Base-by-base conservation (phyloP, 2,329 filamentous ascomycete genomes). In the Neospermospora avenae region DNA sequence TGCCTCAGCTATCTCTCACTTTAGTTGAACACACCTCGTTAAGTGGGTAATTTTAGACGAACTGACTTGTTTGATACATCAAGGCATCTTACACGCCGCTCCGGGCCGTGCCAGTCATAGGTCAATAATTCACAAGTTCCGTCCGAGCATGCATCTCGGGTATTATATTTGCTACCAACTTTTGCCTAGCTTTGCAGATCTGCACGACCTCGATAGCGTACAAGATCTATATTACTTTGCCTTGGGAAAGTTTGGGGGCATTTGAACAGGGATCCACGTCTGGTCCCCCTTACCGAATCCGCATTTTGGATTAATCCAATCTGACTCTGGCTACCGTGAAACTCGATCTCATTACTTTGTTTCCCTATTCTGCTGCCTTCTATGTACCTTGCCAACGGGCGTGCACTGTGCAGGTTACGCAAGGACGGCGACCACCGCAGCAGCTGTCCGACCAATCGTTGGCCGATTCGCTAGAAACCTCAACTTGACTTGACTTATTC, bases 361-460 rank as follows among this genome's bases (percentile, higher is more conserved):
- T 51, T 37, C 20, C 3, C 4, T 14, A 24, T 45, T n/a, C 34
- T 41, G n/a, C 20, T 54, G 35, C 20, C 35, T 54, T 54, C 22
- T n/a, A 39, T 54, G 51, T 54, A 41, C 35, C 13, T 54, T 41
- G 51, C 35, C 51, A 54, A 54, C 51, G 51, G 51, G 20, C 24
- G 37, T 31, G 24, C 22, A 28, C 20, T 41, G 37, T 25, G 22
- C 18, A 25, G 24, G 51, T 54, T 39, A 41, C 35, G 22, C 51
- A 28, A 54, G 51, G 51, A 54, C 51, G 51, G 51, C 51, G 51
- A 54, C 51, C 51, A 54, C 51, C 25, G 51, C 51, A 54, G 34
- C 51, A 41, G 20, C 22, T 41, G 34, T 54, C 35, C 35, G 34
- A 41, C 22, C 34, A 22, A 54, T 54, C 35, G 51, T 54, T 20